Evolutionary conservation across 176 grass and related monocot genomes (phyloP), one percentile per base, ranked within the genome.

Genomic region (Poa annua): DNA sequence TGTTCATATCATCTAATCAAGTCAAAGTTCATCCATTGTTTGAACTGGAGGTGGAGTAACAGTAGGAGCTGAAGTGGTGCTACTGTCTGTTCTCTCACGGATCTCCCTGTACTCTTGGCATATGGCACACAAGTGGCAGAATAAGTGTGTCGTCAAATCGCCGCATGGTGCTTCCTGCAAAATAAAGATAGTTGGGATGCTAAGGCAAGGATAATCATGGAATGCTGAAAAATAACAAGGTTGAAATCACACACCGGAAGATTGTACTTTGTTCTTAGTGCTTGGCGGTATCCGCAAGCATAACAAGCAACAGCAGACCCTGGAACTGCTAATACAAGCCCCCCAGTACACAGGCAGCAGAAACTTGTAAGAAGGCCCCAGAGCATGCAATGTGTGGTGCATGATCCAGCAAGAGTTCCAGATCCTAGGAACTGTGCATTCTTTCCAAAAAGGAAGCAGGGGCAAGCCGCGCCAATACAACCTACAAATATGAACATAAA

Each of bases 91-190:
- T 82, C 95, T 93, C 80, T 91, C 81, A 8, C 82, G 86, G 62
- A 97, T 94, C 90, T 97, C 92, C 84, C 92, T 89, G 79, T 89
- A 92, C 86, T 97, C 92, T 87, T 93, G 95, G 52, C 95, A 97
- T 69, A 97, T 90, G 53, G 92, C 95, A 51, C 95, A 97, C 63
- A 93, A 50, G 79, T 97, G 95, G 63, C 95, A 94, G 85, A 92
- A 94, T 77, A 97, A 88, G 72, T 97, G 92, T 9, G 95, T 97
- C 32, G 86, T 85, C 72, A 89, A 89, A 79, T 97, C 95, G 7
- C 91, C 89, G 25, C 95, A 94, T 11, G 92, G 92, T 51, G 88
- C 88, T 89, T 94, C 95, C 95, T 97, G 66, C 25, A 92, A 77
- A 76, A 45, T 20, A 41, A 57, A 72, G 25, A 42, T 57, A 76